A percentile compares a stretch with the other conserved stretches of the same genome.
Evolutionary conservation across 345 rosid genomes (phyloP).

Genomic region (Isatis tinctoria): DNA sequence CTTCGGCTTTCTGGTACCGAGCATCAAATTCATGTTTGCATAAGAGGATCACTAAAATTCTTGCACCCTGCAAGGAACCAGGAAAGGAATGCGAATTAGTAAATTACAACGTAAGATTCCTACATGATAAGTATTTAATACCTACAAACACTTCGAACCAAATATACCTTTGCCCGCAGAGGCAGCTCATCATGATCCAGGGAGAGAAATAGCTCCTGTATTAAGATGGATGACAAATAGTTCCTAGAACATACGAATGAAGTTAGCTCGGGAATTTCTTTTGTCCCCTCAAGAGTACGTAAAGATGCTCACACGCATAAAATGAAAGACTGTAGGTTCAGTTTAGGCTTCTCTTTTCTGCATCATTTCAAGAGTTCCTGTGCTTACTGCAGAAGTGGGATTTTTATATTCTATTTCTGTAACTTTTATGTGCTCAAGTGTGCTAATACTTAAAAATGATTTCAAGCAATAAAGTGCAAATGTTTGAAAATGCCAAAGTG

Average conservation of each 20-base stretch:
- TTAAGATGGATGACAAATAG: conserved; percentile 87
- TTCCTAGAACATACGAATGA: conserved; percentile 63
- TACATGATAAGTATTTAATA: conserved; percentile 17
- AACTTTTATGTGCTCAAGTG: conserved; percentile 2
- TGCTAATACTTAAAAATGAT: background rate
- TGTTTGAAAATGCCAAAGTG: conserved; percentile 10
- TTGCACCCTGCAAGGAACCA: conserved; percentile 69
- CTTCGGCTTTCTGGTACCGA: conserved; percentile 98
- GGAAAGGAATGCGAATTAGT: conserved; percentile 16
- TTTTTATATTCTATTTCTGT: background rate
- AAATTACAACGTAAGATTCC: conserved; percentile 10
- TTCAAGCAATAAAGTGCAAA: background rate
- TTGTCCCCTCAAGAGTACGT: background rate
- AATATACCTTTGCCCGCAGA: conserved; percentile 76
- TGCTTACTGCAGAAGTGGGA: conserved; percentile 18
- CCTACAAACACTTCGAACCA: background rate
- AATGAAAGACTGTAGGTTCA: conserved; percentile 7
- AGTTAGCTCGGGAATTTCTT: conserved; percentile 21
- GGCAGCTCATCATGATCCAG: conserved; percentile 98
- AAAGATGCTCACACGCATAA: background rate
- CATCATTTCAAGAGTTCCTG: background rate
- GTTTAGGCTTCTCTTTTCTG: conserved; percentile 8
- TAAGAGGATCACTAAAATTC: conserved; percentile 79
- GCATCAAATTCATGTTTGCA: conserved; percentile 98
- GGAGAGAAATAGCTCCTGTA: conserved; percentile 93